Base-by-base conservation (phyloP, 495 filamentous ascomycete species). In the Neurospora discreta region DNA sequence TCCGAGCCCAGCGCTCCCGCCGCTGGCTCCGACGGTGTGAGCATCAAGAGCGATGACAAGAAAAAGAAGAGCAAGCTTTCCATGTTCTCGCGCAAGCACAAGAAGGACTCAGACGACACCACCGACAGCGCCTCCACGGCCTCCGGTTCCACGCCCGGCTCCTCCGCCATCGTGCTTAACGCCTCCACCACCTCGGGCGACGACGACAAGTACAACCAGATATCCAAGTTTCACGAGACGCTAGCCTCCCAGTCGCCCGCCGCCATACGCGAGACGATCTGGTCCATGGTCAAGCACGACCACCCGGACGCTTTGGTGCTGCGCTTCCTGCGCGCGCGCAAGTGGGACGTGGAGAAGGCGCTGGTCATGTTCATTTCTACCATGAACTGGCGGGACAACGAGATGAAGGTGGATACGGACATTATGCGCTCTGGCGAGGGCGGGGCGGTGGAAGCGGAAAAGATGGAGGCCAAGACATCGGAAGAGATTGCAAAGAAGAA, bases 281-380 rank as follows among this genome's bases (percentile, higher is more conserved):
- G 95, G 95, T 87, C 84, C 72, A 97, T 99, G 95, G 89, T 95
- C 41, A 98, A 98, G 83, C 91, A 93, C 75, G 96, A 99, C 78
- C 87, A 98, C 79, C 95, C 95, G 2, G 95, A 99, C 79, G 90
- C 87, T 9, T 85, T 99, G 36, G 84, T 97, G 15, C 84, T 99
- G 70, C 89, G 95, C 38, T 99, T 98, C 81, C 83, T 99, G 71
- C 87, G 95, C 46, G 95, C 95, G 10, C 87, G 95, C 42, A 99
- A 98, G 81, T 99, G 95, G 95, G 92, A 99, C 78, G 88, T 97
- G 39, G 91, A 97, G 67, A 93, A 92, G 75, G 95, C 95, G 20
- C 84, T 99, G 16, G 87, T 98, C 72, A 99, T 99, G 95, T 79
- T 97, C 79, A 87, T 99, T 42, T 92, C 92, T 6, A 97, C 95